A percentile compares a stretch with the other conserved stretches of the same genome.
Evolutionary conservation across 345 rosid species (phyloP).

Genomic region (Alliaria petiolata): DNA sequence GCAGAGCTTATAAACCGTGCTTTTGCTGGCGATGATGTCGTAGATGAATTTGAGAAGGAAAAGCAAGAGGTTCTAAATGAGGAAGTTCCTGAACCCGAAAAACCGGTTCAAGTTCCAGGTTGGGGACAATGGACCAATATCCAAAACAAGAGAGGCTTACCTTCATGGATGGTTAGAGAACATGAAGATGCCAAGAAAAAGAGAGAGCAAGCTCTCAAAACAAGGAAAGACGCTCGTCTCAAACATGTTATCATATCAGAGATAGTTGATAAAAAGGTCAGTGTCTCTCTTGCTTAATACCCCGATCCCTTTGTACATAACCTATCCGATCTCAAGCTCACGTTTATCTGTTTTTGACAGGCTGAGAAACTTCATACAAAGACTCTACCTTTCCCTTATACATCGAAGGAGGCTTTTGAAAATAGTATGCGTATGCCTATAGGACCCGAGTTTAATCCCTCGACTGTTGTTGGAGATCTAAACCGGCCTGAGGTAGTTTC

Average conservation of each 20-base stretch:
- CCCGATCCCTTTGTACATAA: not conserved
- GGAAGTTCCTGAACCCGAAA: constrained; percentile 83
- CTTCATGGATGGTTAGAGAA: constrained; percentile 74
- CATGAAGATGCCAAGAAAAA: constrained; percentile 64
- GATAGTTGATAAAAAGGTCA: constrained; percentile 81
- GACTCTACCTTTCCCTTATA: constrained; percentile 75
- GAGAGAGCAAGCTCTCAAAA: constrained; percentile 69
- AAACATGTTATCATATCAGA: constrained; percentile 81
- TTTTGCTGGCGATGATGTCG: constrained; percentile 93
- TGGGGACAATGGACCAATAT: constrained; percentile 90
- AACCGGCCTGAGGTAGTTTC: constrained; percentile 77
- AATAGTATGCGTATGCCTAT: constrained; percentile 87
- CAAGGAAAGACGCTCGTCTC: constrained; percentile 78
- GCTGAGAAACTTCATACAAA: constrained; percentile 72
- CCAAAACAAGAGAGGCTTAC: constrained; percentile 76
- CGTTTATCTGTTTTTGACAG: constrained; percentile 37
- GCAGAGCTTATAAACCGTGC: constrained; percentile 79
- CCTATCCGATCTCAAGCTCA: not conserved
- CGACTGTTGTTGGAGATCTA: constrained; percentile 58
- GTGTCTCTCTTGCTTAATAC: not conserved
- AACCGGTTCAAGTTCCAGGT: constrained; percentile 74
- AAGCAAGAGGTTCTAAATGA: constrained; percentile 60
- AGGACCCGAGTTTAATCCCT: constrained; percentile 91
- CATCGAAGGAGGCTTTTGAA: constrained; percentile 74
- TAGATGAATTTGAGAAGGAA: constrained; percentile 70